Percentiles rank a stretch among this genome's conserved stretches.
Evolutionary conservation across 805 yeast species (phyloP).

Genomic region (Candida cerambycidarum): DNA sequence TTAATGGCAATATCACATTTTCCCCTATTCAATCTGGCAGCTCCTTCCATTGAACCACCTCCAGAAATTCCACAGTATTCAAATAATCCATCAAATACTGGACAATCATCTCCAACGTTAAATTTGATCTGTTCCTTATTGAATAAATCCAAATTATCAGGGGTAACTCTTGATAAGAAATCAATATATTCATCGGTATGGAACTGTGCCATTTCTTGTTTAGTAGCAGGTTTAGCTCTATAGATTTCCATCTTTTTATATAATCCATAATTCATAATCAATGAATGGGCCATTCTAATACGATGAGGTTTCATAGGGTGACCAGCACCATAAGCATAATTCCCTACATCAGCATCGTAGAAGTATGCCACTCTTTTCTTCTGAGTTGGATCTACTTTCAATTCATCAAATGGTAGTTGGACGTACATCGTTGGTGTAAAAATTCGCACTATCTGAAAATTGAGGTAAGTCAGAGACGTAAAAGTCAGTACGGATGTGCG

Average conservation of each 20-base stretch:
- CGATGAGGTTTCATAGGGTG: slow-evolving; percentile 99
- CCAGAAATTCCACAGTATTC: slow-evolving; percentile 89
- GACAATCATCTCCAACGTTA: slow-evolving; percentile 96
- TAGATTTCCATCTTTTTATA: slow-evolving; percentile 97
- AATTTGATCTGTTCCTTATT: slow-evolving; percentile 86
- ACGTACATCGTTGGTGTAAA: slow-evolving; percentile 27
- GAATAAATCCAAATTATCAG: slow-evolving; percentile 85
- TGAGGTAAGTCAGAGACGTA: neutral
- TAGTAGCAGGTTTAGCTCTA: slow-evolving; percentile 96
- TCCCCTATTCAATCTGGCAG: slow-evolving; percentile 80
- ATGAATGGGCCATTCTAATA: slow-evolving; percentile 96
- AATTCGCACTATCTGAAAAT: neutral
- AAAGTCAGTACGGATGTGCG: too few species aligned
- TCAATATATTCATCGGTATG: slow-evolving; percentile 98
- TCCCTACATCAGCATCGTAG: slow-evolving; percentile 82
- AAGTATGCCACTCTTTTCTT: slow-evolving; percentile 46
- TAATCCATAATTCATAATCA: slow-evolving; percentile 94
- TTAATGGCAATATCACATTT: slow-evolving; percentile 93
- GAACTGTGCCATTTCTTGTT: slow-evolving; percentile 97
- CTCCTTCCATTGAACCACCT: slow-evolving; percentile 95
- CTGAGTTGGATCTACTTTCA: slow-evolving; percentile 39
- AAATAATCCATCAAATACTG: slow-evolving; percentile 91
- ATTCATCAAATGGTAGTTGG: slow-evolving; percentile 47
- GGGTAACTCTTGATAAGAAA: slow-evolving; percentile 84
- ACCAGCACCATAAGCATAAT: slow-evolving; percentile 97